A percentile compares a stretch with the other conserved stretches of the same genome.
phyloP scores from a whole-genome alignment of 164 flowering plant species.

The Vitis vinifera region DNA sequence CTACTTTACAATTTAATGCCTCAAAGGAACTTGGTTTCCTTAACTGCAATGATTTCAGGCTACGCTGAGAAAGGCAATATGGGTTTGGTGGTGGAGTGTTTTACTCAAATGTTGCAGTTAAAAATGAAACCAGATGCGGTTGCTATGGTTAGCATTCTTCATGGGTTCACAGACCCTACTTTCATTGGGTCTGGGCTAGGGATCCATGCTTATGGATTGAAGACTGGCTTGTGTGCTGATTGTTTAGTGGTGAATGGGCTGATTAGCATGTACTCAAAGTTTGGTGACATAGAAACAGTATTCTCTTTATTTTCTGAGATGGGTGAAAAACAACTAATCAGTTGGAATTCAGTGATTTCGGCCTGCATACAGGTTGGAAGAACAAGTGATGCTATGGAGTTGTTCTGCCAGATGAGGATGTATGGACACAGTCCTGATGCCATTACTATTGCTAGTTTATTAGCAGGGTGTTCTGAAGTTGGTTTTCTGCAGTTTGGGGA shows the following conservation, averaged over 20 bases:
- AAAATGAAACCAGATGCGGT: conserved; percentile 41
- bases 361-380: conserved; percentile 38
- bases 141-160: conserved; percentile 38
- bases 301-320: conserved; percentile 30
- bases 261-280: conserved; percentile 44
- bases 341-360: conserved; percentile 49
- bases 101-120: conserved; percentile 19
- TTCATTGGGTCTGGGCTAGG: conserved; percentile 16
- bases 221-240: conserved; percentile 28
- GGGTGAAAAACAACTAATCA: conserved; percentile 32
- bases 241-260: conserved; percentile 40
- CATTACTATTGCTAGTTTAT: conserved; percentile 34
- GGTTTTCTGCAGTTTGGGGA: conserved; percentile 35
- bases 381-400: conserved; percentile 26
- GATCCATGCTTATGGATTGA: conserved; percentile 35
- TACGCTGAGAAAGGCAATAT: conserved; percentile 40
- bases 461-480: conserved; percentile 39
- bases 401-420: conserved; percentile 38
- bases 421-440: conserved; percentile 33
- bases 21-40: conserved; percentile 28
- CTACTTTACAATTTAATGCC: conserved; percentile 25
- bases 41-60: conserved; percentile 38
- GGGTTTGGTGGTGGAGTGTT: conserved; percentile 20
- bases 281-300: conserved; percentile 26
- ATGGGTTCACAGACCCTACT: conserved; percentile 20